Conservation (phyloP, 371 early-diverging fungal genomes). For the Syncephalastrum contaminatum region DNA sequence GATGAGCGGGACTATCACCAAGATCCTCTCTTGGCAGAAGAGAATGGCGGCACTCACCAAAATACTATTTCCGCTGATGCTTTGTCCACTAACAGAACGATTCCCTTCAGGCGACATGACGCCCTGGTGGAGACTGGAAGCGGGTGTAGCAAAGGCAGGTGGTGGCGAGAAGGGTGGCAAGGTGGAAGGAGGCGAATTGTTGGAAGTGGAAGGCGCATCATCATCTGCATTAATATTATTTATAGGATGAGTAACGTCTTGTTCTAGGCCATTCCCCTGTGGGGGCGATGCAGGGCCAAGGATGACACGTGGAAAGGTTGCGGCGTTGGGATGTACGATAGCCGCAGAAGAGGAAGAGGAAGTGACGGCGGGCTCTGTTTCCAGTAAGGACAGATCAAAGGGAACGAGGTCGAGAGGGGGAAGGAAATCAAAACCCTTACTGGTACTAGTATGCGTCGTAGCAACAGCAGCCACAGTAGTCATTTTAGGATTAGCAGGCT, state of each 20-base stretch:
- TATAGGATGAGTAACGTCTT: conserved; percentile 1
- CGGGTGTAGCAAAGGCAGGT: not conserved
- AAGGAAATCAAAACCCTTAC: too few relatives aligned
- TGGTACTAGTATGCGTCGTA: too few relatives aligned
- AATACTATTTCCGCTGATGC: too few relatives aligned
- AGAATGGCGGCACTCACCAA: not conserved
- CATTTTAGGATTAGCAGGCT: not conserved
- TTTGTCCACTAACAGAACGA: too few relatives aligned
- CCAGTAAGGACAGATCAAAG: too few relatives aligned
- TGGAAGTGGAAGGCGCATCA: conserved; percentile 2
- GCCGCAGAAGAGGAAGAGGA: too few relatives aligned
- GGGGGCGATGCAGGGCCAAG: not conserved
- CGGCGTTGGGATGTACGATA: not conserved
- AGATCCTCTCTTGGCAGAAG: not conserved
- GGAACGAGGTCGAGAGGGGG: too few relatives aligned
- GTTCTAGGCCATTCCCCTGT: not conserved
- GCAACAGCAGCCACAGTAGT: too few relatives aligned
- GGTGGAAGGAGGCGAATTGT: not conserved
- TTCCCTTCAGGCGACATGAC: too few relatives aligned
- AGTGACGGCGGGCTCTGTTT: not conserved
- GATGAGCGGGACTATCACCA: too few relatives aligned
- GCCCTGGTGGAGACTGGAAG: not conserved
- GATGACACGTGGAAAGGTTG: not conserved
- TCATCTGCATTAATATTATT: not conserved
- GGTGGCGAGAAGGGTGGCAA: conserved; percentile 3